These are phyloP conservation scores for Volvariella surrecta DNA, from an alignment of 1,284 basidiomycete species.

Conservation along the genomic window DNA sequence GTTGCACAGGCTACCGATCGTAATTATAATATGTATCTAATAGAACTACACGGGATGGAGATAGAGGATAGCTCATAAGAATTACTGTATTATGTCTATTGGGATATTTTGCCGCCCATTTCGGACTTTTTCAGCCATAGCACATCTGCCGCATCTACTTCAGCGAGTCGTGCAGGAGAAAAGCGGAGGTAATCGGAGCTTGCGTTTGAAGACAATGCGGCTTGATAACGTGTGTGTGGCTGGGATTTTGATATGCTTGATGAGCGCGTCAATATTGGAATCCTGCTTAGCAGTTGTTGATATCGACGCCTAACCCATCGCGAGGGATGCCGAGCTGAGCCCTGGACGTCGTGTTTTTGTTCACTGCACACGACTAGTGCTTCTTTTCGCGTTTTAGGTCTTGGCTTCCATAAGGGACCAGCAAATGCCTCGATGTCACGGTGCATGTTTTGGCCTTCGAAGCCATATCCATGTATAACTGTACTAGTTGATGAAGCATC, in stretches of 20 bases:
- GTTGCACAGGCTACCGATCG: slow-evolving; percentile 48
- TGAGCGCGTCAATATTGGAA: slow-evolving; percentile 45
- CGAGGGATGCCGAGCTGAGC: slow-evolving; percentile 25
- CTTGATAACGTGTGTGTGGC: slow-evolving; percentile 13
- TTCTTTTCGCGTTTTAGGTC: slow-evolving; percentile 24
- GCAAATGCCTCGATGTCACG: slow-evolving; percentile 41
- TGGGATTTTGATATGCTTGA: slow-evolving; percentile 9
- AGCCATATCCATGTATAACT: slow-evolving; percentile 20
- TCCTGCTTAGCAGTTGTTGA: slow-evolving; percentile 42
- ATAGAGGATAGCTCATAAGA: slow-evolving; percentile 33
- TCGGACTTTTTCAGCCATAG: slow-evolving; percentile 21
- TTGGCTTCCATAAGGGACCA: slow-evolving; percentile 19
- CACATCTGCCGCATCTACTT: slow-evolving; percentile 19
- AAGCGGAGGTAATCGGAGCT: slow-evolving; percentile 10
- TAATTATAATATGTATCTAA: slow-evolving; percentile 73
- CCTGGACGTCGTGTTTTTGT: neutral
- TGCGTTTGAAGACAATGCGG: slow-evolving; percentile 18
- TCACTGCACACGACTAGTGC: too few species aligned
- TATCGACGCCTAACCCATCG: slow-evolving; percentile 65
- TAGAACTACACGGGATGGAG: slow-evolving; percentile 74
- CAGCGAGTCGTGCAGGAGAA: slow-evolving; percentile 12
- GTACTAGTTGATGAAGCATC: neutral
- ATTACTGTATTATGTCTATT: neutral
- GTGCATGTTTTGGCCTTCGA: slow-evolving; percentile 36
- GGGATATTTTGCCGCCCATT: slow-evolving; percentile 6